Percentiles rank a stretch among this genome's conserved stretches.
Evolutionary conservation across 2,329 filamentous ascomycete species (phyloP).

Genomic region (Colletotrichum sp.): DNA sequence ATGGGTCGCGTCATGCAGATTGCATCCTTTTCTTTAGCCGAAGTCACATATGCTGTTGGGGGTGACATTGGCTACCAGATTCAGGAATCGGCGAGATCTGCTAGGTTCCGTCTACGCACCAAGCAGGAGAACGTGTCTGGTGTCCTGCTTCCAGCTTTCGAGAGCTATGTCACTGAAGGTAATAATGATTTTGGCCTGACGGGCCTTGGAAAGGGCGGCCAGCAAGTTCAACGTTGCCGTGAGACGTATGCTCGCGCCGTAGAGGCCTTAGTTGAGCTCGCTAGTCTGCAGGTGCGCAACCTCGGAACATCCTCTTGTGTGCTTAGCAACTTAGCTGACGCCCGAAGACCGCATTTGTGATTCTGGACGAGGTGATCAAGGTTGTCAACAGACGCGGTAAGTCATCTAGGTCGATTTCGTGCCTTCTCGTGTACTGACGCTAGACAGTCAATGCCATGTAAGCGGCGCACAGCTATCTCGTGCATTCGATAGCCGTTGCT

Average conservation of each 20-base stretch:
- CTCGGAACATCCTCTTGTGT: background rate
- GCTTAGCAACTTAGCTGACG: background rate
- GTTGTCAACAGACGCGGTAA: conserved; percentile 93
- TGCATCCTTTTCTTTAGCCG: conserved; percentile 94
- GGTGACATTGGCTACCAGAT: conserved; percentile 97
- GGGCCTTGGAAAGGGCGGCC: conserved; percentile 93
- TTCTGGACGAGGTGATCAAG: conserved; percentile 98
- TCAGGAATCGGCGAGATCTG: conserved; percentile 92
- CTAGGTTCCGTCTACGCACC: conserved; percentile 89
- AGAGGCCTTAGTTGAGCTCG: conserved; percentile 92
- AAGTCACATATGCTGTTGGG: conserved; percentile 96
- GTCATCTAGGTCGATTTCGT: conserved; percentile 25
- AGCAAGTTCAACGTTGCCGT: conserved; percentile 92
- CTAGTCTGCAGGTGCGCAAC: conserved; percentile 75
- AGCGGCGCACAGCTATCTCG: conserved; percentile 28
- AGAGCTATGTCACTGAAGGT: conserved; percentile 86
- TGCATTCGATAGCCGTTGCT: conserved; percentile 13
- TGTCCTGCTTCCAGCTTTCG: conserved; percentile 91
- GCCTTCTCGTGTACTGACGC: background rate
- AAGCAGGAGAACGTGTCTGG: conserved; percentile 99
- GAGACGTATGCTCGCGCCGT: conserved; percentile 97
- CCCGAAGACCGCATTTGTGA: conserved; percentile 89
- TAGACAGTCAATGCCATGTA: conserved; percentile 86
- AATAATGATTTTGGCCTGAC: conserved; percentile 97
- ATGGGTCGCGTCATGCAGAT: conserved; percentile 99